These are phyloP conservation scores for Boletus semigastroideus DNA, from an alignment of 1,284 basidiomycete species.

Conservation along the genomic window DNA sequence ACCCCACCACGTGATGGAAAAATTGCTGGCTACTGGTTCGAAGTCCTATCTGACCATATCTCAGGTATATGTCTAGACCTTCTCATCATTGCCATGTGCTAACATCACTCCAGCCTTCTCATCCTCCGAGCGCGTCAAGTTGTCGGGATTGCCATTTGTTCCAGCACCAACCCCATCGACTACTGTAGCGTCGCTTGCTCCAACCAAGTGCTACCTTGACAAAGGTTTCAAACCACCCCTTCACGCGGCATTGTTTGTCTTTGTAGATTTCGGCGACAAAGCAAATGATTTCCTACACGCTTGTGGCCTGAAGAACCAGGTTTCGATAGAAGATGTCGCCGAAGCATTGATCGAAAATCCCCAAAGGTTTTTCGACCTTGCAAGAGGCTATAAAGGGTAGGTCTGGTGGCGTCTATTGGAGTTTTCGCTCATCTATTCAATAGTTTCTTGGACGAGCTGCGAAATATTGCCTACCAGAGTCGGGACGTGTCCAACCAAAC, in stretches of 20 bases:
- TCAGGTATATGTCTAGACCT: neutral
- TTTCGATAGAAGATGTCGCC: neutral
- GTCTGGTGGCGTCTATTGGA: neutral
- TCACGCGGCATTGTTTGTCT: neutral
- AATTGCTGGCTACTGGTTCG: neutral
- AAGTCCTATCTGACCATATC: neutral
- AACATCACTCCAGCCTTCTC: conserved; percentile 1
- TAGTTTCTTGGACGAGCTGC: conserved; percentile 4
- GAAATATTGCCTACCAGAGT: neutral
- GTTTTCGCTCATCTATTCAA: neutral
- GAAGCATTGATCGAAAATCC: neutral
- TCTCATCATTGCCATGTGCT: neutral
- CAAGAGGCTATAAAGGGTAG: neutral
- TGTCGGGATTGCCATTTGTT: neutral
- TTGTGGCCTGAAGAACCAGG: conserved; percentile 1
- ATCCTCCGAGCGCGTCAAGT: neutral
- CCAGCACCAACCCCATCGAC: neutral
- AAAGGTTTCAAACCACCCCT: neutral
- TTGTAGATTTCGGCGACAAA: neutral
- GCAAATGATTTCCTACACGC: neutral
- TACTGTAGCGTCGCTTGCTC: neutral
- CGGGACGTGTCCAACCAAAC: neutral
- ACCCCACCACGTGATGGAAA: neutral
- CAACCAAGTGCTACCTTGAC: neutral
- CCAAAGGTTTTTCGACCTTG: neutral